A percentile compares a stretch with the other conserved stretches of the same genome.
Conservation (phyloP, 73 alveolate species). For the Tetrahymena elliotti region DNA sequence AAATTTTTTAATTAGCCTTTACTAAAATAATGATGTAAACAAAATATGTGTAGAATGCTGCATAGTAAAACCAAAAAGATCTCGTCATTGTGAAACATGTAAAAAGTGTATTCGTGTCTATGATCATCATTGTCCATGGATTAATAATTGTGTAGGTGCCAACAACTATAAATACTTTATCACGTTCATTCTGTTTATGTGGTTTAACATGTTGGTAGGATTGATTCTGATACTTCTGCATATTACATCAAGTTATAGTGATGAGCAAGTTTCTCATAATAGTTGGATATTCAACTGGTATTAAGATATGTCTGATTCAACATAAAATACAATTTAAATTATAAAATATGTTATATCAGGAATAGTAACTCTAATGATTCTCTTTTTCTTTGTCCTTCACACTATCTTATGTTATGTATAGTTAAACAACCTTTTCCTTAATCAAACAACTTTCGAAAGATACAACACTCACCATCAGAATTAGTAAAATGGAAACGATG, state of each 20-base stretch:
- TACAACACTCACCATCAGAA: neutral
- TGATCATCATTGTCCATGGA: slow-evolving; percentile 50
- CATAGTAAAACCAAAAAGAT: slow-evolving; percentile 18
- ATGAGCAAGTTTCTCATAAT: neutral
- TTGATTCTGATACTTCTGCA: neutral
- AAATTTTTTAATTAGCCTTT: neutral
- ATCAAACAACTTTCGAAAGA: neutral
- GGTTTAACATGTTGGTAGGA: neutral
- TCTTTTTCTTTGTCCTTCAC: neutral
- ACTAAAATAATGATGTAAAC: neutral
- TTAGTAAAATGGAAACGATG: neutral
- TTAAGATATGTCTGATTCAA: neutral
- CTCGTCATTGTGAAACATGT: slow-evolving; percentile 38
- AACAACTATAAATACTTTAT: neutral
- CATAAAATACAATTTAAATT: neutral
- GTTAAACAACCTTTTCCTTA: neutral
- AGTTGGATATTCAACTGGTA: neutral
- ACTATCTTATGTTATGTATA: neutral
- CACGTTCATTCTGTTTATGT: neutral
- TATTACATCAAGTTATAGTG: neutral
- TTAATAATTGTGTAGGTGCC: slow-evolving; percentile 41
- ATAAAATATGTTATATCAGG: neutral
- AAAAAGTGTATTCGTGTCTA: slow-evolving; percentile 19
- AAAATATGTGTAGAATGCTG: slow-evolving; percentile 34
- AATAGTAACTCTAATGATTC: neutral